Evolutionary conservation across 2,329 filamentous ascomycete species (phyloP).

Genomic region (Colletotrichum sp.): DNA sequence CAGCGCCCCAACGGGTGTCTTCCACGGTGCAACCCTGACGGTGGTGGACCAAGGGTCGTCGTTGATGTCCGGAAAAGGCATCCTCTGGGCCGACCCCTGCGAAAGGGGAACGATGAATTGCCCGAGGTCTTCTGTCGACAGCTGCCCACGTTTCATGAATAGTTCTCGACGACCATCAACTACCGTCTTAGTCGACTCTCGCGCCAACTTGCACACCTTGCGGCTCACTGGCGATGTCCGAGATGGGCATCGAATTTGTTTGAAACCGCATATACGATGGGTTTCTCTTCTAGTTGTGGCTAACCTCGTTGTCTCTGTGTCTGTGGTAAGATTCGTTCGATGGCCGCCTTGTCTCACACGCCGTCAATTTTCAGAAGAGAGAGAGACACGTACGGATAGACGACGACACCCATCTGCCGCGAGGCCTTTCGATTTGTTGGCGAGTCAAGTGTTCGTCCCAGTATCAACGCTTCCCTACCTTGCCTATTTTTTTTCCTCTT

Average conservation of each 20-base stretch:
- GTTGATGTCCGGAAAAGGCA: background rate
- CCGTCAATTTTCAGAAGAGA: background rate
- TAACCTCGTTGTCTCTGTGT: background rate
- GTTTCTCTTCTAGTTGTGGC: background rate
- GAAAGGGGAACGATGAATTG: background rate
- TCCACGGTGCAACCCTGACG: constrained; percentile 20
- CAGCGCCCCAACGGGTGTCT: background rate
- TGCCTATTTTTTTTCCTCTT: background rate
- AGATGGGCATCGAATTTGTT: background rate
- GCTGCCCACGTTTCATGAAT: background rate
- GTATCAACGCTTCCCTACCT: background rate
- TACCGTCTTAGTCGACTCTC: background rate
- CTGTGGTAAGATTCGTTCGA: background rate
- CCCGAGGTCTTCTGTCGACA: background rate
- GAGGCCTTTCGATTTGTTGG: background rate
- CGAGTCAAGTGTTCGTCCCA: background rate
- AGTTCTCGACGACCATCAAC: background rate
- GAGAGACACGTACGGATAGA: background rate
- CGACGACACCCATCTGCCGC: background rate
- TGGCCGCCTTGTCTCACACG: background rate
- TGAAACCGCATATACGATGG: background rate
- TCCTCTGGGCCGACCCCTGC: background rate
- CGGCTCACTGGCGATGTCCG: background rate
- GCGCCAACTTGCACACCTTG: background rate
- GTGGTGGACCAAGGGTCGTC: background rate